Evolutionary conservation across 169 alveolate genomes (phyloP).

Genomic region (Babesia sp.): DNA sequence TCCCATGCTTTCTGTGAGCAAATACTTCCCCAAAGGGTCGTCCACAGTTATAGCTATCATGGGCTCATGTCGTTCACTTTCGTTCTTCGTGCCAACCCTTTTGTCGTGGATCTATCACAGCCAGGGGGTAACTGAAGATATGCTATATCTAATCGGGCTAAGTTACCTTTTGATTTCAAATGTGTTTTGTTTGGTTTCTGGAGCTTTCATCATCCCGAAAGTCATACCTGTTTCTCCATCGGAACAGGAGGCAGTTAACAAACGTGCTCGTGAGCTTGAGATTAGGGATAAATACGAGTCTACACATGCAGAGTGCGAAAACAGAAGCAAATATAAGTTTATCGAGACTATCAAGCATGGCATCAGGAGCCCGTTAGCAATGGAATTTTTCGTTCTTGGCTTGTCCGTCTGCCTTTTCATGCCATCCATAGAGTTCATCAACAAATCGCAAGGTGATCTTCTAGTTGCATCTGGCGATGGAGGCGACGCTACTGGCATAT

Average conservation of each 20-base stretch:
- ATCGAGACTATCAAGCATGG: background rate
- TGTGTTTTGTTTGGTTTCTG: constrained; percentile 11
- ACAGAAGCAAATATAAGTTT: background rate
- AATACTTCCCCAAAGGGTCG: constrained; percentile 39
- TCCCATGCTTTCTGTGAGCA: constrained; percentile 41
- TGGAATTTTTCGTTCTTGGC: constrained; percentile 20
- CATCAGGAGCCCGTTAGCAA: constrained; percentile 4
- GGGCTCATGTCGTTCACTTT: constrained; percentile 50
- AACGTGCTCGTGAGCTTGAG: background rate
- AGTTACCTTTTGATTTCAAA: constrained; percentile 14
- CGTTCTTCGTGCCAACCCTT: constrained; percentile 40
- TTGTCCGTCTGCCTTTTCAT: constrained; percentile 15
- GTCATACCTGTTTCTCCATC: constrained; percentile 3
- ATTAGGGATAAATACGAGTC: background rate
- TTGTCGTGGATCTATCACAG: constrained; percentile 8
- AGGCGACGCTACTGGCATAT: constrained; percentile 21
- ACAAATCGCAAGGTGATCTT: constrained; percentile 49
- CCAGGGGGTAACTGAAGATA: background rate
- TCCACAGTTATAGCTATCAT: constrained; percentile 34
- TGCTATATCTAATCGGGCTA: constrained; percentile 21
- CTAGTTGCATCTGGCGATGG: constrained; percentile 24
- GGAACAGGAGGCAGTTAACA: background rate
- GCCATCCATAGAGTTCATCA: constrained; percentile 39
- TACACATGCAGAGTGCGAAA: background rate
- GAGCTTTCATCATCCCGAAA: constrained; percentile 20